Evolutionary conservation across 2,329 filamentous ascomycete genomes (phyloP).

Genomic region (Alternaria solani): DNA sequence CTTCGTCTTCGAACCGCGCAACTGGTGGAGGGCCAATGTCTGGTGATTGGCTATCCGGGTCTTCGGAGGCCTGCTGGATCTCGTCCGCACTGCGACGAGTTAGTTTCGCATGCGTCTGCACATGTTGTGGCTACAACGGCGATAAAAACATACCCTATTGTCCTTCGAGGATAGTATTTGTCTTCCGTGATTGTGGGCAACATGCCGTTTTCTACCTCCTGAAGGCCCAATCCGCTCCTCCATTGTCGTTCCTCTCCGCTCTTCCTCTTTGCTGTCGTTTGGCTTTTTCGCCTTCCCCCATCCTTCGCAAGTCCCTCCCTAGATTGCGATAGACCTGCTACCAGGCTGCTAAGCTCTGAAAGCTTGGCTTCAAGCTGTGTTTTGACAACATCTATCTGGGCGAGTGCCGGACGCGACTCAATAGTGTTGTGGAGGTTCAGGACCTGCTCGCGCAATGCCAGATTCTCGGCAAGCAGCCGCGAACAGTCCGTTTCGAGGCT

Average conservation of each 20-base stretch:
- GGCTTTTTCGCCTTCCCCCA: constrained; percentile 55
- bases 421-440: constrained; percentile 73
- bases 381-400: constrained; percentile 74
- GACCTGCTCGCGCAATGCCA: constrained; percentile 74
- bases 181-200: constrained; percentile 74
- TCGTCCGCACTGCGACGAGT: constrained; percentile 63
- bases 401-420: constrained; percentile 68
- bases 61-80: constrained; percentile 62
- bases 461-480: constrained; percentile 79
- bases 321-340: constrained; percentile 67
- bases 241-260: constrained; percentile 64
- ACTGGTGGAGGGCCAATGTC: constrained; percentile 70
- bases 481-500: constrained; percentile 78
- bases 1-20: constrained; percentile 60
- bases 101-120: constrained; percentile 17
- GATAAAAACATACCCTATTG: constrained; percentile 67
- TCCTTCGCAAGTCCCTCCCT: constrained; percentile 32
- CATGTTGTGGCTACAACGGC: neutral
- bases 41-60: constrained; percentile 67
- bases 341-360: constrained; percentile 71
- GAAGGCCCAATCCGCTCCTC: constrained; percentile 57
- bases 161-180: constrained; percentile 71
- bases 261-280: constrained; percentile 55
- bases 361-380: constrained; percentile 76
- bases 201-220: constrained; percentile 60